Base-by-base conservation (phyloP, 176 grass and related monocot species). In the Eleusine coracana region DNA sequence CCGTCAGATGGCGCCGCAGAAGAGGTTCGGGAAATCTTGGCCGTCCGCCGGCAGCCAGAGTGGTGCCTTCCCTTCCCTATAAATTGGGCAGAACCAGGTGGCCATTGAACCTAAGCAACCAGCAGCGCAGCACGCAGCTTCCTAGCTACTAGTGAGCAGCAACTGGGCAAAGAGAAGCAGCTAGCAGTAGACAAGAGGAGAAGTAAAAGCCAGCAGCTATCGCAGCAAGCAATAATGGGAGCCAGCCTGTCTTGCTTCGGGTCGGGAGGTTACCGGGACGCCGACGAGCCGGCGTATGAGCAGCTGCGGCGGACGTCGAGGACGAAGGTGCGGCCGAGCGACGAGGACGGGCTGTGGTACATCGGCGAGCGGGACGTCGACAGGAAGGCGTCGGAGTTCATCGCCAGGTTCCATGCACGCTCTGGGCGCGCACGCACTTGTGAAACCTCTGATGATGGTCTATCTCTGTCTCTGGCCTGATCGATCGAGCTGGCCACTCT, bases 331-430 rank as follows among this genome's bases (percentile, higher is more conserved):
- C 64, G 90, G 76, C 92, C 94, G 44, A 94, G 92, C 85, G 94
- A 97, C 64, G 81, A 94, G 66, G 92, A 97, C 58, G 62, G 87
- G 64, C 70, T 84, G 10, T 42, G 79, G 66, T 94, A 90, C 71
- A 74, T 94, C 34, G 87, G 92, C 5, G 89, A 97, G 81, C 80
- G 68, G 15, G 88, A 94, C 84, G 90, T 97, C 41, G 92, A 97
- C 86, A 51, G 21, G 84, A 86, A 90, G 84, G 88, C 88, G 31
- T 46, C 79, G 10, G 84, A 73, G 74, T 90, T 37, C 88, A 90
- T 90, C 36, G 75, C 75, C 69, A 80, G 23, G 75, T 80, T 90
- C 80, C 88, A 48, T 36, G 88, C 79, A 27, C 10, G 83, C 28
- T 50, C 6, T 7, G 5, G 7, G 3, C 21, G 20, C 20, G 8